These are phyloP conservation scores for Asterella californica DNA, from an alignment of 225 moss, liverwort and hornwort species.

Conservation along the genomic window DNA sequence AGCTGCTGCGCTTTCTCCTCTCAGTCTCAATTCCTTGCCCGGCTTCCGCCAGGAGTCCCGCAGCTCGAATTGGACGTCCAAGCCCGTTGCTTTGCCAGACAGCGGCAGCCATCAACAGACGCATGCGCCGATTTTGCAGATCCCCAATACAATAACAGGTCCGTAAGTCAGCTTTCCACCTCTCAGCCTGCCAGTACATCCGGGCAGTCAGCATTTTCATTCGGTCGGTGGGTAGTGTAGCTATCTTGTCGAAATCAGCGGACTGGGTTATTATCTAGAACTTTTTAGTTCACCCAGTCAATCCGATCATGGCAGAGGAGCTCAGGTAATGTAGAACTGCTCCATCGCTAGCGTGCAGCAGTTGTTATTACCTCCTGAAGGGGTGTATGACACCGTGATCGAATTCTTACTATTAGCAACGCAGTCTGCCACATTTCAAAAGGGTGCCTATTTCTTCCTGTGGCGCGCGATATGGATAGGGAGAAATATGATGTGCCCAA, in stretches of 20 bases:
- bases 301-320: neutral
- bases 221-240: neutral
- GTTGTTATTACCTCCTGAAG: neutral
- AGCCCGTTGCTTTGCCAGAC: constrained; percentile 4
- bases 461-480: too few relatives aligned
- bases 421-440: too few relatives aligned
- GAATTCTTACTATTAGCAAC: too few relatives aligned
- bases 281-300: too few relatives aligned
- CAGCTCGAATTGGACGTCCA: neutral
- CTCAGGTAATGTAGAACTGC: neutral
- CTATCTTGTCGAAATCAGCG: neutral
- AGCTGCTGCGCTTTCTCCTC: constrained; percentile 37
- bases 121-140: neutral
- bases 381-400: too few relatives aligned
- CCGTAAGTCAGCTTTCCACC: neutral
- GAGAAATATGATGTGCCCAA: too few relatives aligned
- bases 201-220: neutral
- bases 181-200: too few relatives aligned
- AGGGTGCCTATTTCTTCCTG: too few relatives aligned
- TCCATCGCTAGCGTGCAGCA: neutral
- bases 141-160: neutral
- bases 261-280: neutral
- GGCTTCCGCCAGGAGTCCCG: constrained; percentile 12
- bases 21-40: constrained; percentile 32
- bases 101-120: constrained; percentile 9